Conservation (phyloP, 2,329 filamentous ascomycete species). For the Tolypocladium ophioglossoides region DNA sequence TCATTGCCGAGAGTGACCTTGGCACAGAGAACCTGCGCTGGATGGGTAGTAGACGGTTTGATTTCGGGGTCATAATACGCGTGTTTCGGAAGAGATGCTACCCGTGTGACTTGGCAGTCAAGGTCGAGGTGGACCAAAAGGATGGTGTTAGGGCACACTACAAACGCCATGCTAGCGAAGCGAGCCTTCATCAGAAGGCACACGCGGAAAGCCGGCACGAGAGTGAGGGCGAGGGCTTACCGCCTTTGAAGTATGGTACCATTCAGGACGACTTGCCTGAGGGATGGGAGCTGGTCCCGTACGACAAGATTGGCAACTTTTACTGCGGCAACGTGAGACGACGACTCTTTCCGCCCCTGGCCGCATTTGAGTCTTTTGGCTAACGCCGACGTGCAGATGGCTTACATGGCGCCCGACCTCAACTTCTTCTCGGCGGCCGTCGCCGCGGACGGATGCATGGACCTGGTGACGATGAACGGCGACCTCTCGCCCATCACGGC, state of each 20-base stretch:
- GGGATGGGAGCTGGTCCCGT: slow-evolving; percentile 64
- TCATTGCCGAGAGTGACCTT: slow-evolving; percentile 83
- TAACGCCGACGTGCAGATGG: slow-evolving; percentile 47
- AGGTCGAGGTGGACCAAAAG: slow-evolving; percentile 72
- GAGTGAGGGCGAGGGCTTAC: slow-evolving; percentile 45
- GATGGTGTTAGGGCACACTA: slow-evolving; percentile 64
- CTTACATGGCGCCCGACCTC: slow-evolving; percentile 76
- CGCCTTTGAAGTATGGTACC: slow-evolving; percentile 68
- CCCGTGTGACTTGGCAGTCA: slow-evolving; percentile 80
- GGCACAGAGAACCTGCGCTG: slow-evolving; percentile 85
- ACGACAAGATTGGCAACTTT: slow-evolving; percentile 79
- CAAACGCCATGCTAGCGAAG: slow-evolving; percentile 32
- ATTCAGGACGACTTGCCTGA: slow-evolving; percentile 65
- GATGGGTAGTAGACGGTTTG: slow-evolving; percentile 84
- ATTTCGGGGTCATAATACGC: slow-evolving; percentile 69
- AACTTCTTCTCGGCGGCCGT: slow-evolving; percentile 83
- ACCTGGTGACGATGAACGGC: slow-evolving; percentile 72
- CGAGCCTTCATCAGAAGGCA: slow-evolving; percentile 10
- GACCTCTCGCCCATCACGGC: slow-evolving; percentile 58
- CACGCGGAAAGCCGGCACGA: slow-evolving; percentile 9
- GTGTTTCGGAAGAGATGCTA: slow-evolving; percentile 69
- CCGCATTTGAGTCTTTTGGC: neutral
- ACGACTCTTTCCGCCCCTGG: slow-evolving; percentile 4
- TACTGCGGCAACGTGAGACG: slow-evolving; percentile 73
- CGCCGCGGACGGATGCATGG: slow-evolving; percentile 75